Base-by-base conservation (phyloP, 768 basidiomycete species). In the Rubroboletus pulcherrimus region DNA sequence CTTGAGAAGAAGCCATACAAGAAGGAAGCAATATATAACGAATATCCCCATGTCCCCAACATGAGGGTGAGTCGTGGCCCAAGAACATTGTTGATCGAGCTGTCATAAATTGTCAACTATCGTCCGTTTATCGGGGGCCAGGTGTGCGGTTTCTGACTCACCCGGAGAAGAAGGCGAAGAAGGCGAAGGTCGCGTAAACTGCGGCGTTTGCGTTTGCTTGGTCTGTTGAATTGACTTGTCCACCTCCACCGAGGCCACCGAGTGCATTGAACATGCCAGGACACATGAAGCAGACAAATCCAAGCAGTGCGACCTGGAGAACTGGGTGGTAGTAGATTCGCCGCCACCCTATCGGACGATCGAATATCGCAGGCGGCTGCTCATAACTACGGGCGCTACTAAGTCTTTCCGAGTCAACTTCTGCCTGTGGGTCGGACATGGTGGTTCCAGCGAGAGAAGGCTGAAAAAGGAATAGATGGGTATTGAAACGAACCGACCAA, bases 61-160 rank as follows among this genome's bases (percentile, higher is more conserved):
- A 74, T 74, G 19, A 84, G 72, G 0, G 83, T 81, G 10, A 75
- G 54, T 15, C 75, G 73, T 26, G 80, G 75, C 3, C 82, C 82
- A n/a, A 83, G 74, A 8, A 76, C 77, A 61, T 94, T 94, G 73
- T 88, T 90, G 67, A 92, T 73, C 2, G 89, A 84, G 26, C 89
- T 89, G 21, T 31, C 21, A 33, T 26, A 33, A 19, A 53, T 11
- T 5, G 14, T 55, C 12, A 19, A 46, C 50, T 19, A 39, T 7
- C 19, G 39, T 30, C 39, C 12, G 8, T 31, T 21, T 1, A 30
- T 21, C 21, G 9, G 14, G 44, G 40, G 0, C 26, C 21, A 49
- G 40, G n/a, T 9, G 50, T 17, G 19, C 5, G 15, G 19, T 1
- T 0, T 26, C 8, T 4, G 26, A 67, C 77, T 38, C 62, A 89